These are phyloP conservation scores for Sarocladium brachiariae DNA, from an alignment of 2,329 filamentous ascomycete genomes.

Conservation along the genomic window DNA sequence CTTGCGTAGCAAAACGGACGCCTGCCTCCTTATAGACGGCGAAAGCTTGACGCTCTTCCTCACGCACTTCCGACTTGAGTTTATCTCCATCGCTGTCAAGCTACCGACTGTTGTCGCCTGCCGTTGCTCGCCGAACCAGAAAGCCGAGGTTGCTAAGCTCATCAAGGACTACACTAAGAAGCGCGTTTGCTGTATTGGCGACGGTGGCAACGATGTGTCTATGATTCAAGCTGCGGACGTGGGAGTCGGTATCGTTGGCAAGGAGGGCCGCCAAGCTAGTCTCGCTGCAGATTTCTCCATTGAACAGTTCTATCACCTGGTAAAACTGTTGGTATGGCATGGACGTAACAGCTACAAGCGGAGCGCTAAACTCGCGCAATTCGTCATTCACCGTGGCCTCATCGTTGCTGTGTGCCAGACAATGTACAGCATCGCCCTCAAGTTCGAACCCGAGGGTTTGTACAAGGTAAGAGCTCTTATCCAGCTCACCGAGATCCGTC, in stretches of 20 bases:
- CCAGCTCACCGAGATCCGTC: not conserved
- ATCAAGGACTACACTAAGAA: constrained; percentile 92
- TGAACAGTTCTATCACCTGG: constrained; percentile 88
- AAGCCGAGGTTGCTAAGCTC: constrained; percentile 84
- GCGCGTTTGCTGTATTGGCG: constrained; percentile 93
- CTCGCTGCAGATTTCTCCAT: constrained; percentile 96
- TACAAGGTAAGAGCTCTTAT: constrained; percentile 55
- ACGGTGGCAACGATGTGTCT: constrained; percentile 95
- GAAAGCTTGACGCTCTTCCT: constrained; percentile 83
- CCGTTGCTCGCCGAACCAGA: constrained; percentile 93
- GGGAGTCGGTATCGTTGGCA: constrained; percentile 94
- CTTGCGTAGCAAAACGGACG: constrained; percentile 77
- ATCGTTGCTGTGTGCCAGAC: constrained; percentile 96
- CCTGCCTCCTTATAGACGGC: constrained; percentile 87
- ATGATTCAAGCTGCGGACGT: constrained; percentile 99
- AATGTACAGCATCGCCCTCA: constrained; percentile 88
- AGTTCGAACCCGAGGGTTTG: constrained; percentile 87
- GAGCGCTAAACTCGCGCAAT: constrained; percentile 90
- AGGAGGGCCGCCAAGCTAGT: constrained; percentile 91
- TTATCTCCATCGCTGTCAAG: constrained; percentile 80
- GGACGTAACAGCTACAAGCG: constrained; percentile 96
- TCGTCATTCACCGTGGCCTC: constrained; percentile 93
- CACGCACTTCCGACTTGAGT: constrained; percentile 72
- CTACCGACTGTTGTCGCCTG: constrained; percentile 92
- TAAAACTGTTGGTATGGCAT: constrained; percentile 98